Conservation (phyloP, 768 basidiomycete species). For the Rossbeevera mucosa region DNA sequence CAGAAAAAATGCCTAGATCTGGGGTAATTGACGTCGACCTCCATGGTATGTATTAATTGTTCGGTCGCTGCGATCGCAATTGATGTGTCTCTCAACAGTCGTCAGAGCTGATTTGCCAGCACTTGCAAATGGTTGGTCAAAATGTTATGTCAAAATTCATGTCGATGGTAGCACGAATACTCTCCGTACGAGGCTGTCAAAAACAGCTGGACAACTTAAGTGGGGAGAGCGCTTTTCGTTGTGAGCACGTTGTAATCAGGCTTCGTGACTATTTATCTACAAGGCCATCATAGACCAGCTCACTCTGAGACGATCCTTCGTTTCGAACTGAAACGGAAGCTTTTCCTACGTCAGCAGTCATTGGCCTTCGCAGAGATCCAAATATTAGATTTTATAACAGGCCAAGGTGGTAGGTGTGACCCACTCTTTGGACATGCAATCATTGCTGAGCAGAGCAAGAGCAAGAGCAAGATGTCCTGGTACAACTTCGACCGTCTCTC, state of each 20-base stretch:
- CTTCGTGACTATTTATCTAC: background rate
- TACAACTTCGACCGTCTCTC: conserved; percentile 14
- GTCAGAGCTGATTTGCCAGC: conserved; percentile 23
- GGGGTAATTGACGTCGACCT: conserved; percentile 27
- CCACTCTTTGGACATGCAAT: background rate
- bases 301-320: conserved; percentile 16
- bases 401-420: conserved; percentile 4
- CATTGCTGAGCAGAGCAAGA: conserved; percentile 7
- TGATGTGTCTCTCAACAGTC: conserved; percentile 7
- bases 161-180: conserved; percentile 15
- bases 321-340: conserved; percentile 22
- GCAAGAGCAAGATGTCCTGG: conserved; percentile 9
- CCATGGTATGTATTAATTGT: conserved; percentile 16
- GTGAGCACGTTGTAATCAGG: conserved; percentile 6
- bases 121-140: conserved; percentile 18
- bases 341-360: conserved; percentile 6
- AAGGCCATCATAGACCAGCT: conserved; percentile 6
- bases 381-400: conserved; percentile 17
- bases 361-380: conserved; percentile 15
- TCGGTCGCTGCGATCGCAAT: background rate
- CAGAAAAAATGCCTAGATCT: background rate
- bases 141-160: conserved; percentile 21
- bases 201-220: conserved; percentile 14
- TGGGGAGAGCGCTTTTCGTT: conserved; percentile 22
- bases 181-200: conserved; percentile 14